Conservation (phyloP, 139 green algal genomes). For the Klebsormidium nitens region DNA sequence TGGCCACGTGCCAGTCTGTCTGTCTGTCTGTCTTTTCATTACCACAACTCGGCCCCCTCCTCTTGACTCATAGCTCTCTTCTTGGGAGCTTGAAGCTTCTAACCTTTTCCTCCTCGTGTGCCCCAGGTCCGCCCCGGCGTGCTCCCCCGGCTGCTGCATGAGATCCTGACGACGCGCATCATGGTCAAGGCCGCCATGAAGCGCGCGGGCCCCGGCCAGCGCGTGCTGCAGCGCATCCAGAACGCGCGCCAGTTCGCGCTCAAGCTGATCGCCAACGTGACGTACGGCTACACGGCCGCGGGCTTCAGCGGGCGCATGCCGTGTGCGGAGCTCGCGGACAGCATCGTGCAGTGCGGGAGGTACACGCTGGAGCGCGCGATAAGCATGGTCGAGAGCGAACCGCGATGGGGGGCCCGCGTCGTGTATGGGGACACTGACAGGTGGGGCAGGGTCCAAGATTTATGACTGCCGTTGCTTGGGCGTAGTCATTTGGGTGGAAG, state of each 20-base stretch:
- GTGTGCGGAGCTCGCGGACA: slow-evolving; percentile 90
- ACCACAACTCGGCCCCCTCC: too few species aligned
- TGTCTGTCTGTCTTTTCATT: not conserved
- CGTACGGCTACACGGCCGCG: slow-evolving; percentile 65
- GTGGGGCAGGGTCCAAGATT: too few species aligned
- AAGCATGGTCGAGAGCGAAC: slow-evolving; percentile 57
- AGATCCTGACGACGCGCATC: slow-evolving; percentile 90
- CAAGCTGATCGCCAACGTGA: slow-evolving; percentile 98
- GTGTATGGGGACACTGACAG: slow-evolving; percentile 53
- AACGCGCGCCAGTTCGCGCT: slow-evolving; percentile 94
- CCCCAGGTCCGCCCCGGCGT: slow-evolving; percentile 61
- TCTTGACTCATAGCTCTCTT: too few species aligned
- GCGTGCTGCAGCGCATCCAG: slow-evolving; percentile 72
- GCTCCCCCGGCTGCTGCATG: slow-evolving; percentile 83
- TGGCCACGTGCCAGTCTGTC: too few species aligned
- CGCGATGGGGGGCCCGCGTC: slow-evolving; percentile 57
- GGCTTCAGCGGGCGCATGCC: slow-evolving; percentile 87
- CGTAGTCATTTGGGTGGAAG: too few species aligned
- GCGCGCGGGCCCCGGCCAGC: slow-evolving; percentile 19
- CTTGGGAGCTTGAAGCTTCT: too few species aligned
- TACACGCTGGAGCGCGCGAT: slow-evolving; percentile 89
- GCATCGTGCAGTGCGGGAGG: slow-evolving; percentile 75
- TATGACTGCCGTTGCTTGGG: too few species aligned
- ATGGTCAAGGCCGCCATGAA: slow-evolving; percentile 97
- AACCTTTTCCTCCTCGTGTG: not conserved